Evolutionary conservation across 2,329 filamentous ascomycete species (phyloP), one percentile per base, ranked within the genome.

Genomic region (Niveomyces coronatus): DNA sequence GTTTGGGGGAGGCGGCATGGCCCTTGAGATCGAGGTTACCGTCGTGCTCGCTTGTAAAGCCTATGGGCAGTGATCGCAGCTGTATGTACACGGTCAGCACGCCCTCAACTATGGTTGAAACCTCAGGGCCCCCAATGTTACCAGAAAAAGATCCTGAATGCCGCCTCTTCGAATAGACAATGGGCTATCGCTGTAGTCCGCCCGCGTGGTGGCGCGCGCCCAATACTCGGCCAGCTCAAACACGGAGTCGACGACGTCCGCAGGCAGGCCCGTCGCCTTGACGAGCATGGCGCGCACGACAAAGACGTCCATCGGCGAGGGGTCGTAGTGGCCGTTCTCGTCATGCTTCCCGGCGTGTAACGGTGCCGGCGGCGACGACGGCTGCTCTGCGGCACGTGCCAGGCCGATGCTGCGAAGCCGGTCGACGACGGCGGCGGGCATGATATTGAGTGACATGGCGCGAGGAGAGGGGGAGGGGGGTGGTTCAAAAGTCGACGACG

Each of bases 151-250:
- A 40, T 63, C 33, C 14, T 40, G 31, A 9, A 9, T 8, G 2
- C 14, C 22, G 9, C 10, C 2, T 3, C n/a, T 16, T 27, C 30
- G 15, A 11, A 41, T 23, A 6, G 28, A 15, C 16, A 41, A 9
- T 14, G 13, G 9, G 47, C 49, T 4, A 36, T 33, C 3, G 53
- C 59, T 32, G 29, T 46, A 58, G 14, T 61, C 45, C 10, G 61
- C 45, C 19, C 51, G 51, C 16, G 55, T 61, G 35, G 48, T 53
- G 2, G 67, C 65, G 45, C 69, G 68, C 11, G 67, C 68, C 76
- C 76, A 81, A 53, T 79, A 80, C 53, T 79, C 74, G 39, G 74
- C 76, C 19, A 61, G 52, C 48, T 81, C 75, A 38, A 79, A 54
- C 31, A 81, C 65, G 31, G 54, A 51, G 47, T 79, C 68, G 26